Percentiles rank a stretch among this genome's conserved stretches.
Evolutionary conservation across 805 yeast genomes (phyloP).

Genomic region (Wickerhamomyces silvicola): DNA sequence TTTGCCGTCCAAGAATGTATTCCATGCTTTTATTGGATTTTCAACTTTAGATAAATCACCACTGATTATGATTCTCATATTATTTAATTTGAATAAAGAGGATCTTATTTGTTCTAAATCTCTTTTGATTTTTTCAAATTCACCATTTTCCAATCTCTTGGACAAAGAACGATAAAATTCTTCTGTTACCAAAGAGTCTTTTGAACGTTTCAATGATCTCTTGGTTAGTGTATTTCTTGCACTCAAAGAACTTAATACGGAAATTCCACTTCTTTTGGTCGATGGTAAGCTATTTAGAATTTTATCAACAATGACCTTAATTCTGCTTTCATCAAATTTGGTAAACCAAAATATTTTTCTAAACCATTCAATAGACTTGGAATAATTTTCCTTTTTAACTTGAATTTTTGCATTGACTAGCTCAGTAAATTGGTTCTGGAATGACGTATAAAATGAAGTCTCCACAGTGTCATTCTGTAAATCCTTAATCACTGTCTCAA

Average conservation of each 20-base stretch:
- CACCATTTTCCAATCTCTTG: conserved; percentile 46
- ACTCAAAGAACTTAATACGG: conserved; percentile 61
- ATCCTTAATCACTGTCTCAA: conserved; percentile 69
- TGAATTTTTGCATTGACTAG: conserved; percentile 54
- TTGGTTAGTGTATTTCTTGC: conserved; percentile 44
- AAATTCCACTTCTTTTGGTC: conserved; percentile 35
- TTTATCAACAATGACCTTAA: conserved; percentile 47
- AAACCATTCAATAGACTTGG: conserved; percentile 72
- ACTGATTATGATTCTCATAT: conserved; percentile 59
- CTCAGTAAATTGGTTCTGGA: conserved; percentile 59
- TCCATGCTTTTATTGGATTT: conserved; percentile 59
- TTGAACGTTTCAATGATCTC: conserved; percentile 60
- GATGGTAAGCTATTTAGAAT: conserved; percentile 34
- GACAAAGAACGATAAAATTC: conserved; percentile 42
- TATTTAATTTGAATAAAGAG: conserved; percentile 48
- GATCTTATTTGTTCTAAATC: conserved; percentile 47
- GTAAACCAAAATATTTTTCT: conserved; percentile 56
- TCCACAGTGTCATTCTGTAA: conserved; percentile 70
- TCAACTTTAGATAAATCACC: conserved; percentile 57
- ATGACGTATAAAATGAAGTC: conserved; percentile 48
- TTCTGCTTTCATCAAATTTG: conserved; percentile 66
- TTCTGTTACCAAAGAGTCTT: conserved; percentile 63
- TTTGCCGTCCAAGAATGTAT: conserved; percentile 21
- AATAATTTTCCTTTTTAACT: conserved; percentile 56
- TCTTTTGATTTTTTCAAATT: conserved; percentile 37